A percentile compares a stretch with the other conserved stretches of the same genome.
Conservation (phyloP, 768 basidiomycete genomes). For the Termitomyces sp. region DNA sequence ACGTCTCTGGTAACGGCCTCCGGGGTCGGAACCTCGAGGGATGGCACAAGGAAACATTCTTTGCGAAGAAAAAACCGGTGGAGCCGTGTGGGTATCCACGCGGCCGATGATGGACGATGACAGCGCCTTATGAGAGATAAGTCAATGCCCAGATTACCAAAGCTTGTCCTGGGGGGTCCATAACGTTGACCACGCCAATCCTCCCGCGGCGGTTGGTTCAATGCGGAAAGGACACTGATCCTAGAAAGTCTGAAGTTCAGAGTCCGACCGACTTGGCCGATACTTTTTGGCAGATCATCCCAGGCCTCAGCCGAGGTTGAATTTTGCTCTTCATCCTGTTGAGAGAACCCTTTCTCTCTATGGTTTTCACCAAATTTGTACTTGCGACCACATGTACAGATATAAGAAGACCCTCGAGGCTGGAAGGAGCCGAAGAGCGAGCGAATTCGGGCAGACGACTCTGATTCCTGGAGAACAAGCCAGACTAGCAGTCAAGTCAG, state of each 20-base stretch:
- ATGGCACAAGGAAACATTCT: neutral
- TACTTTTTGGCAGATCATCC: neutral
- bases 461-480: neutral
- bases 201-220: neutral
- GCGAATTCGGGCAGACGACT: neutral
- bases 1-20: neutral
- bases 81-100: neutral
- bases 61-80: neutral
- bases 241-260: neutral
- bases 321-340: neutral
- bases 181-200: neutral
- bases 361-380: neutral
- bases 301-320: neutral
- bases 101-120: neutral
- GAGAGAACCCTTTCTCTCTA: neutral
- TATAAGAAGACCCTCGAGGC: neutral
- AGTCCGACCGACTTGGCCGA: neutral
- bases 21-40: constrained; percentile 1
- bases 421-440: neutral
- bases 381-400: neutral
- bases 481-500: neutral
- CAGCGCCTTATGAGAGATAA: neutral
- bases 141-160: neutral
- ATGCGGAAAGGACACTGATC: neutral
- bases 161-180: neutral